Base-by-base conservation (phyloP, 139 green algal species). In the Diplosphaera chodatii region DNA sequence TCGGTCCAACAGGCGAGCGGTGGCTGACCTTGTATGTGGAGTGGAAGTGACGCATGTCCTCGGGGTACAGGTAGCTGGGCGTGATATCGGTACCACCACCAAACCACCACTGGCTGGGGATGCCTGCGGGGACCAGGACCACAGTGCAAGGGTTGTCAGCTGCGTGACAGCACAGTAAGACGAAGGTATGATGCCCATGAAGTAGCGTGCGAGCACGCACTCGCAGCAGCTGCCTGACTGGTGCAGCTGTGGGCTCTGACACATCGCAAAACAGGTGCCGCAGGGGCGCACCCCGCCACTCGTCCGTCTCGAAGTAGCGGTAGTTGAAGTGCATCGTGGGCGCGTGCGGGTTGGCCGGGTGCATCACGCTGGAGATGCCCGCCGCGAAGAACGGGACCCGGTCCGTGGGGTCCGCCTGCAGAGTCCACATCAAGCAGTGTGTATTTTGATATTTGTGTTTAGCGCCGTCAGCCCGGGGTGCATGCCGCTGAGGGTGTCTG, bases 251-350 rank as follows among this genome's bases (percentile, higher is more conserved):
- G n/a, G n/a, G n/a, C n/a, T n/a, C n/a, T n/a, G n/a, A n/a, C n/a
- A n/a, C n/a, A n/a, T n/a, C n/a, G n/a, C n/a, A n/a, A n/a, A n/a
- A n/a, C n/a, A n/a, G n/a, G n/a, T n/a, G n/a, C n/a, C n/a, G n/a
- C n/a, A n/a, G n/a, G n/a, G n/a, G n/a, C n/a, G n/a, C n/a, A n/a
- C n/a, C 94, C 32, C 94, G 88, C 85, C 87, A 97, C n/a, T 92
- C 88, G 27, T 34, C 28, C 28, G 3, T 27, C 3, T 41, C 28
- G 34, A 64, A 70, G 32, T 64, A 90, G 80, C 95, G 86, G 88
- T 99, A 99, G 89, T 99, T 99, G 86, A 99, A 99, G 89, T 99
- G 95, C 93, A 99, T 97, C 34, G 94, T 99, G 33, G 95, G 95
- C 20, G 83, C 88, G 67, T 96, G 89, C 4, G 95, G 95, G 87